Percentiles rank a stretch among this genome's conserved stretches.
Conservation (phyloP, 2,329 filamentous ascomycete species). For the Phialemonium atrogriseum region DNA sequence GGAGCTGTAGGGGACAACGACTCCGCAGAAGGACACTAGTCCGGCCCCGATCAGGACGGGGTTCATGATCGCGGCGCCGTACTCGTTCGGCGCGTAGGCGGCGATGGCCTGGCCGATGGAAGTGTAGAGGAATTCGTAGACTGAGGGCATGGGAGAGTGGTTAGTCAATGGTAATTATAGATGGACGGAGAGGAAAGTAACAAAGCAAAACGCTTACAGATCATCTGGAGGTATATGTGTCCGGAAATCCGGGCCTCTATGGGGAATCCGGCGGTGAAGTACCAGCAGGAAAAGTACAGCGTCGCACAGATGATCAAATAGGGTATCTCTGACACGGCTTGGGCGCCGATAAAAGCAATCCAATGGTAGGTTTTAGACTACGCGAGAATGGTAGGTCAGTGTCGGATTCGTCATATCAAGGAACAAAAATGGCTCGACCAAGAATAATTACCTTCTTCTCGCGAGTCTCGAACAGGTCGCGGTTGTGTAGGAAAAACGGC, state of each 20-base stretch:
- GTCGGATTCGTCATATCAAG: no score
- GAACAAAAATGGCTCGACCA: no score
- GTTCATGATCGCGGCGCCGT: slow-evolving; percentile 39
- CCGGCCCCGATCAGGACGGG: slow-evolving; percentile 33
- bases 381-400: no score
- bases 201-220: no score
- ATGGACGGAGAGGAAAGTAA: no score
- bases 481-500: slow-evolving; percentile 58
- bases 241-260: slow-evolving; percentile 56
- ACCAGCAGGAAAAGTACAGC: slow-evolving; percentile 59
- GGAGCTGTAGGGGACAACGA: slow-evolving; percentile 25
- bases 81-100: slow-evolving; percentile 40
- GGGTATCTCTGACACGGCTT: slow-evolving; percentile 61
- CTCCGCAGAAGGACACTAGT: slow-evolving; percentile 28
- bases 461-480: slow-evolving; percentile 60
- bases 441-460: slow-evolving; percentile 55
- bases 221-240: slow-evolving; percentile 55
- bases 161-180: no score
- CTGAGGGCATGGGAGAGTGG: no score
- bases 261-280: slow-evolving; percentile 66
- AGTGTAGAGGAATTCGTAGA: slow-evolving; percentile 16
- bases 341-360: slow-evolving; percentile 59
- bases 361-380: slow-evolving; percentile 53
- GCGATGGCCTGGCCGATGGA: slow-evolving; percentile 23
- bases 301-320: slow-evolving; percentile 58